Percentiles rank a stretch among this genome's conserved stretches.
phyloP scores from a whole-genome alignment of 257 asterid species.

The Solanum paucissectum region DNA sequence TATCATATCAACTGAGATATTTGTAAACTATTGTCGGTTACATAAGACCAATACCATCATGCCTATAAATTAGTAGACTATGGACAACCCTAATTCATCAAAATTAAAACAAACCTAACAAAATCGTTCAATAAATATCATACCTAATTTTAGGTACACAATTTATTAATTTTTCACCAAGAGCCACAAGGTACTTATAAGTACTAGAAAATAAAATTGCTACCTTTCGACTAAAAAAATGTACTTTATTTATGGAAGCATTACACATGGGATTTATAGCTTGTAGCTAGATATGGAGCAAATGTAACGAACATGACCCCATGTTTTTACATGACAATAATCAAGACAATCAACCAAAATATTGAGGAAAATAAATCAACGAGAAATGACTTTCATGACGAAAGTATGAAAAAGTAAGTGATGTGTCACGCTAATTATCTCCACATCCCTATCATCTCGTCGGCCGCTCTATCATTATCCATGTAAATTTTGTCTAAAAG shows the following conservation, averaged over 20 bases:
- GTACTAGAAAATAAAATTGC: not conserved
- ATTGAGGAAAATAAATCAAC: not conserved
- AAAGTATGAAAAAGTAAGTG: not conserved
- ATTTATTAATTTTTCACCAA: not conserved
- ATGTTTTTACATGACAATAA: not conserved
- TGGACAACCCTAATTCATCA: not conserved
- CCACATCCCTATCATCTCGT: not conserved
- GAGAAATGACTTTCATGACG: not conserved
- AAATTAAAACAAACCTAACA: not conserved
- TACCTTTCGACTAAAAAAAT: not conserved
- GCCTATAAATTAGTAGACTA: not conserved
- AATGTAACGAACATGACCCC: not conserved
- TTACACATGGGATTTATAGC: not conserved
- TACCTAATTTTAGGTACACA: not conserved
- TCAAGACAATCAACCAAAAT: not conserved
- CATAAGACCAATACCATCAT: not conserved
- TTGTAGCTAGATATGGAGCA: not conserved
- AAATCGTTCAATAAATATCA: not conserved
- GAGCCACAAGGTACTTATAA: not conserved
- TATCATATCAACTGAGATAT: not conserved
- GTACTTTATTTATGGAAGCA: not conserved
- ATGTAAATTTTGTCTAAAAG: not conserved
- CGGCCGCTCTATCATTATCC: not conserved
- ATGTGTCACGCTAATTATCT: not conserved
- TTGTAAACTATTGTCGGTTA: not conserved